Conservation (phyloP, 306 rosid genomes). For the Pterocarpus macrocarpus region DNA sequence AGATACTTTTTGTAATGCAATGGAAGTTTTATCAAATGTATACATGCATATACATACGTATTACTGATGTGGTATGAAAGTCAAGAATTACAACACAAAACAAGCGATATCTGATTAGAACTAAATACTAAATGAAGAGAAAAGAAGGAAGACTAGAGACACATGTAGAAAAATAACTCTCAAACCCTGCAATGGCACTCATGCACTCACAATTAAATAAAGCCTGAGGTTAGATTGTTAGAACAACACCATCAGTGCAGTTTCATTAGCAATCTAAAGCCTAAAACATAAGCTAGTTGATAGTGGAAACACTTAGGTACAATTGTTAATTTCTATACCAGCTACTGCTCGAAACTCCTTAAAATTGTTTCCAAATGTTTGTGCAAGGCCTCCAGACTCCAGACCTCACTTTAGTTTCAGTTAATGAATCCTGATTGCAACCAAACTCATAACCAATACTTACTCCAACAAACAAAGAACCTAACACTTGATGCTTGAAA, state of each 20-base stretch:
- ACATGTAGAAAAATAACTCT: background rate
- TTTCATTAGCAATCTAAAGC: background rate
- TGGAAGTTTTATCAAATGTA: background rate
- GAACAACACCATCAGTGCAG: background rate
- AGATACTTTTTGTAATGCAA: background rate
- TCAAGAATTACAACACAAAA: conserved; percentile 17
- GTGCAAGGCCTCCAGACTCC: conserved; percentile 11
- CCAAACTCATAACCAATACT: conserved; percentile 12
- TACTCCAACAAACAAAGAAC: background rate
- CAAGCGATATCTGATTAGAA: background rate
- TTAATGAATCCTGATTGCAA: background rate
- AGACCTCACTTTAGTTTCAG: background rate
- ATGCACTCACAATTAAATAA: background rate
- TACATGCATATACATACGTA: background rate
- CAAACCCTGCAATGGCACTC: background rate
- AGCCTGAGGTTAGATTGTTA: background rate
- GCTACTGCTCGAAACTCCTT: conserved; percentile 18
- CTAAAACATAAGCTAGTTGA: conserved; percentile 1
- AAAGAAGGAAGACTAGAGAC: background rate
- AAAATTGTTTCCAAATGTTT: background rate
- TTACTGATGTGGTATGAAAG: background rate
- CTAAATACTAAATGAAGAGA: background rate
- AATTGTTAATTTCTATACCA: background rate
- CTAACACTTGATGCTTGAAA: conserved; percentile 8
- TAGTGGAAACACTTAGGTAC: background rate